Evolutionary conservation across 495 filamentous ascomycete species (phyloP).

Genomic region (Pseudoneurospora amorphoporcata): DNA sequence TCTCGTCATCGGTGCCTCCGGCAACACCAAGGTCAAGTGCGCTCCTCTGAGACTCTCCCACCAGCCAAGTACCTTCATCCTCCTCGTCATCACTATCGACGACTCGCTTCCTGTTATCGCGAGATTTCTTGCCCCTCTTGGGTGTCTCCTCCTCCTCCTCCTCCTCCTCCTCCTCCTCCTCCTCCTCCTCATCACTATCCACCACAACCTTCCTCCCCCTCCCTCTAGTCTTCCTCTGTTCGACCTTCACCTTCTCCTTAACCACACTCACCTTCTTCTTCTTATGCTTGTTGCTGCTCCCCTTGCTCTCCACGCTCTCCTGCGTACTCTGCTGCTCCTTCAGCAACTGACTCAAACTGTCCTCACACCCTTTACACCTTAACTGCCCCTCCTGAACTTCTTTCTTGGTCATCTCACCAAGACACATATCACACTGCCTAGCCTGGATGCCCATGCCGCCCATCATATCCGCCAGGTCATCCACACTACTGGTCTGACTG

Average conservation of each 20-base stretch:
- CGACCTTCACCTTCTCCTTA: constrained; percentile 27
- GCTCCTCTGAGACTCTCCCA: constrained; percentile 50
- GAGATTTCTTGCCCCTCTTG: constrained; percentile 27
- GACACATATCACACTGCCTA: constrained; percentile 85
- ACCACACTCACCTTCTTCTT: constrained; percentile 18
- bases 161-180: constrained; percentile 31
- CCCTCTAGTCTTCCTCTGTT: constrained; percentile 18
- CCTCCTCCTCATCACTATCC: constrained; percentile 10
- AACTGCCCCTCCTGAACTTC: constrained; percentile 49
- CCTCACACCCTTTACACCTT: constrained; percentile 22
- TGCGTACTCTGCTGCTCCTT: constrained; percentile 12
- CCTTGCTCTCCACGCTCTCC: background rate
- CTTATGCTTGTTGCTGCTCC: constrained; percentile 17
- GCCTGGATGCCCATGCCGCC: constrained; percentile 70
- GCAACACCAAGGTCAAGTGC: constrained; percentile 56
- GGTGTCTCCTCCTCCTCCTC: constrained; percentile 38
- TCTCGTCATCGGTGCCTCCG: constrained; percentile 73
- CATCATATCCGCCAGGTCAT: constrained; percentile 76
- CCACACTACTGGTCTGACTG: constrained; percentile 32
- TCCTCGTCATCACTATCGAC: constrained; percentile 58
- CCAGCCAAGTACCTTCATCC: constrained; percentile 57
- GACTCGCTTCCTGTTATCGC: constrained; percentile 39
- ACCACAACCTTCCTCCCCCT: background rate
- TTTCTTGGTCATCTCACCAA: constrained; percentile 51
- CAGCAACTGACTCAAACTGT: constrained; percentile 25